Evolutionary conservation across 176 grass and related monocot genomes (phyloP), one percentile per base, ranked within the genome.

Genomic region (Chloris gayana): DNA sequence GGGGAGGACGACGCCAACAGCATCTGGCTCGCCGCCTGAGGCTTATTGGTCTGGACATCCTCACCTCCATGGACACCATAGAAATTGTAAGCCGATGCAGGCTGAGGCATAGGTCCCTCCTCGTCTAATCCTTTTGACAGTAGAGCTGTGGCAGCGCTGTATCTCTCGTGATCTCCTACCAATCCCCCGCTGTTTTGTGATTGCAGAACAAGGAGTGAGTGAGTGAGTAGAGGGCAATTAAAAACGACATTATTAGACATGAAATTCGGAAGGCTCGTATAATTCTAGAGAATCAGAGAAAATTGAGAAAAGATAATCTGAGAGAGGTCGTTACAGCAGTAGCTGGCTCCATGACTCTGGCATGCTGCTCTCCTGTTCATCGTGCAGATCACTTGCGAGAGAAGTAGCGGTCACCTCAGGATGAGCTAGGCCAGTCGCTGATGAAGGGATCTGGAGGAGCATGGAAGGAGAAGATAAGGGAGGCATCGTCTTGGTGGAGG

Each of bases 281-380:
- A 24, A 82, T 61, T 42, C 4, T 62, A 7, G 22, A 6, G 58
- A 64, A 72, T 21, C 39, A 39, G 25, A 76, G 21, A 75, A 11
- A 76, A 61, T 4, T 5, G 35, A 37, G 35, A 6, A 6, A 37
- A 37, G 7, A 5, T 37, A 37, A 37, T 37, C 35, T 41, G 49
- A 85, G 38, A 82, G 66, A 69, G 21, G 85, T 59, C 77, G 69
- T 73, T 87, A 94, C 94, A 92, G 72, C 24, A 97, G 72, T 19
- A 97, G 89, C 67, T 97, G 94, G 76, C 91, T 94, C 87, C 87
- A 93, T 74, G 94, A 90, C 57, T 94, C 94, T 19, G 89, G 75
- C 61, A 94, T 88, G 72, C 64, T 83, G 82, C 33, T 73, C 49
- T 84, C 86, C 29, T 54, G 91, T 59, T 32, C 89, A 41, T 78